Evolutionary conservation across 768 basidiomycete species (phyloP), one percentile per base, ranked within the genome.

Genomic region (Mycena metata): DNA sequence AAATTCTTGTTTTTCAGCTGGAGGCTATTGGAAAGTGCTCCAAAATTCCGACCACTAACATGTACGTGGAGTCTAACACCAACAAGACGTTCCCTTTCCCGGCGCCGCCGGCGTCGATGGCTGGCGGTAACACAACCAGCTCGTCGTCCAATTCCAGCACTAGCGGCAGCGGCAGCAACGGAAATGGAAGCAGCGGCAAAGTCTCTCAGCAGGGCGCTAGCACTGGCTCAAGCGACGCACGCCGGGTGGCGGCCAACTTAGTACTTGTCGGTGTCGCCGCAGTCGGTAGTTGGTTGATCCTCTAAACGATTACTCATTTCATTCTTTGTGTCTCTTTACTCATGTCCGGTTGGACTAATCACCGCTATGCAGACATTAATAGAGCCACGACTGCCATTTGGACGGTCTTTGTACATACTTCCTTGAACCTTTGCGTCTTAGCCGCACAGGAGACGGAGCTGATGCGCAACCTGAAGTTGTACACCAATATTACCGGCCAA

Each of bases 21-120:
- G 84, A 91, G 80, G 83, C 94, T 45, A 92, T 98, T 76, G 92
- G 94, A 33, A 73, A 88, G 65, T 99, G 97, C 85, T 84, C 86
- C 64, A 86, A 85, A 57, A 85, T 90, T 72, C 86, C 89, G 8
- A 74, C 85, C 23, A 79, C 82, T 36, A 87, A 97, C 76, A 82
- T 96, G 46, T 99, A 98, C 82, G 82, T 90, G 52, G 96, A 98
- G 83, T 93, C 91, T 30, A 94, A 89, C 71, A 82, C 82, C 66
- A 96, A 96, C 79, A 75, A 73, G 23, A 81, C 90, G 0, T 93
- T 92, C 86, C 90, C 90, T 21, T 86, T 82, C 67, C 51, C 78
- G 0, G n/a, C 50, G 83, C 86, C 66, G 78, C 80, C 56, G 78
- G 80, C 35, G 75, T 77, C 35, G 73, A 71, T 47, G 82, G 80